Percentiles rank a stretch among this genome's conserved stretches.
Conservation (phyloP, 441 rosid species). For the Erysimum cheiri region DNA sequence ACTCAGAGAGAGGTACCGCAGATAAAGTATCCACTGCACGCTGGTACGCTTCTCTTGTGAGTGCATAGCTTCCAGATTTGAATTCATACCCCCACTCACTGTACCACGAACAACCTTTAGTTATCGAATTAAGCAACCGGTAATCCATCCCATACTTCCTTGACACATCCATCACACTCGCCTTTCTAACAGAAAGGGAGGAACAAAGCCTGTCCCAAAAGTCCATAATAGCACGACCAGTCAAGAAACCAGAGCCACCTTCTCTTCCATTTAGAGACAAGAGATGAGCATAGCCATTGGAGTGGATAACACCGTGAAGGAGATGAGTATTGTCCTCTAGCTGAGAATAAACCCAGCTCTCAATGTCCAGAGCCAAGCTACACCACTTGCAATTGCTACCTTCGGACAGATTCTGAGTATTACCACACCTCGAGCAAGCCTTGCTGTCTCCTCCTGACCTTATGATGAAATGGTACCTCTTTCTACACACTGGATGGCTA, state of each 20-base stretch:
- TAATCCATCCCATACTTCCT: conserved; percentile 68
- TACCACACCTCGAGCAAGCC: conserved; percentile 54
- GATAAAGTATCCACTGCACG: conserved; percentile 57
- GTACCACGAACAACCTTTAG: conserved; percentile 68
- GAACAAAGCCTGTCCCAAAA: conserved; percentile 75
- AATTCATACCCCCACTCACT: conserved; percentile 72
- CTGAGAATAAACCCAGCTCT: conserved; percentile 60
- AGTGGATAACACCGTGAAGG: conserved; percentile 76
- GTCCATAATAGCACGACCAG: conserved; percentile 68
- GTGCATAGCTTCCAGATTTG: conserved; percentile 63
- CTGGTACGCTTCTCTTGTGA: conserved; percentile 58
- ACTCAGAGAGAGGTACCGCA: conserved; percentile 49
- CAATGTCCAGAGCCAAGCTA: conserved; percentile 51
- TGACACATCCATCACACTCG: conserved; percentile 78
- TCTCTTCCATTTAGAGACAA: conserved; percentile 71
- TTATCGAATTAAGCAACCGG: conserved; percentile 62
- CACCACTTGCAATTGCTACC: conserved; percentile 67
- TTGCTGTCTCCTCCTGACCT: conserved; percentile 44
- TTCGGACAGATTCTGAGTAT: conserved; percentile 49
- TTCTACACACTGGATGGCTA: conserved; percentile 71
- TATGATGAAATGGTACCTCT: conserved; percentile 74
- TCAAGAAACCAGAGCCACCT: conserved; percentile 68
- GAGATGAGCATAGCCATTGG: conserved; percentile 80
- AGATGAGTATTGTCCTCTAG: conserved; percentile 64
- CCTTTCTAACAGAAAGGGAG: conserved; percentile 59